Evolutionary conservation across 768 basidiomycete species (phyloP), one percentile per base, ranked within the genome.

Genomic region (Tubosaeta sp.): DNA sequence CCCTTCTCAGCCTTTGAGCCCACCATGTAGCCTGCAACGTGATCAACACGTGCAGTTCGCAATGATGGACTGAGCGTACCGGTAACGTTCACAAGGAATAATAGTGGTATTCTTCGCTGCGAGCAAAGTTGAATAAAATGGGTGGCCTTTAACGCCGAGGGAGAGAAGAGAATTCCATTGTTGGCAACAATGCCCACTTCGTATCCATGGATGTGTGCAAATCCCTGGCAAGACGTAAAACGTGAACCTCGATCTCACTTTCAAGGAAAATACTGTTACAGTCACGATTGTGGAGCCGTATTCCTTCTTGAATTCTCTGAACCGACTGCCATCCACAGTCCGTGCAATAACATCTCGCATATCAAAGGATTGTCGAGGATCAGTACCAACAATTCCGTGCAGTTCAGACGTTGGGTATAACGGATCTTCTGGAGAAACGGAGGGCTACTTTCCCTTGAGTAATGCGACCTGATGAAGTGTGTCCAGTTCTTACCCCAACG

Each of bases 71-170:
- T 31, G 43, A 44, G 49, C 71, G 17, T 54, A 76, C 90, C 91
- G 3, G 91, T 91, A n/a, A 97, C 91, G 63, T 97, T 97, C 42
- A 95, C 94, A 38, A 97, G 79, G 77, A 97, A 97, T 17, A 97
- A 75, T 2, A 97, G 71, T 0, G 94, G 94, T 49, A 97, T 91
- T 55, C 79, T 79, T 9, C 95, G 80, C 66, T 97, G 94, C 1
- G 91, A 92, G 62, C 95, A 97, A 4, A 97, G 77, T 66, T 95
- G 81, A 55, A 97, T 95, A 67, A 97, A 97, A 61, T 97, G 94
- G 4, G 94, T 90, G 11, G 93, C 92, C 69, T 97, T 97, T 50
- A 93, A 71, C 1, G 94, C 95, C 0, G 92, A 93, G 3, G 91
- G 90, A 5, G 93, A 95, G 72, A 97, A 92, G 17, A 97, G 74